These are phyloP conservation scores for Geotrichum klebahnii DNA, from an alignment of 1,139 yeast species.

Conservation along the genomic window DNA sequence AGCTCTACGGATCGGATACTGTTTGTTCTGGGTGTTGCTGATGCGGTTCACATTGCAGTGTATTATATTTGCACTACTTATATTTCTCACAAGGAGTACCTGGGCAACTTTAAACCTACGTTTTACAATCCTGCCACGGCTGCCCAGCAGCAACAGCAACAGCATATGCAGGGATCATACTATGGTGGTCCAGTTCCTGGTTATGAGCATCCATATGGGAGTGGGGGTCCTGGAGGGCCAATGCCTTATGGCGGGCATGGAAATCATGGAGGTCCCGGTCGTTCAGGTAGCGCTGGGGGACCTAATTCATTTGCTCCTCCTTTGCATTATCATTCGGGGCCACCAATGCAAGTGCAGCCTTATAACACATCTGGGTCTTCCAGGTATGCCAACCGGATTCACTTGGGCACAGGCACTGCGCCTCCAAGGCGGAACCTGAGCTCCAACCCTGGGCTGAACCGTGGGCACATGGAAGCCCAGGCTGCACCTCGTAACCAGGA, in stretches of 20 bases:
- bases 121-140: conserved; percentile 24
- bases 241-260: conserved; percentile 1
- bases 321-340: conserved; percentile 1
- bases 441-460: conserved; percentile 21
- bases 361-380: conserved; percentile 11
- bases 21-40: conserved; percentile 74
- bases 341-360: conserved; percentile 14
- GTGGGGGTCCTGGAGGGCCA: conserved; percentile 1
- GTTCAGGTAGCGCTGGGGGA: conserved; percentile 2
- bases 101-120: conserved; percentile 21
- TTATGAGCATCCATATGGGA: not conserved
- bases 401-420: conserved; percentile 9
- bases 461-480: conserved; percentile 30
- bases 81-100: conserved; percentile 25
- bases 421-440: conserved; percentile 12
- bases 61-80: conserved; percentile 65
- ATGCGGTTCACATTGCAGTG: conserved; percentile 80
- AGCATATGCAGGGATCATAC: conserved; percentile 2
- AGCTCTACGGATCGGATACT: conserved; percentile 76
- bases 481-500: conserved; percentile 44
- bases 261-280: not conserved
- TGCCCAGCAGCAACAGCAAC: conserved; percentile 2
- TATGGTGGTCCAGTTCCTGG: conserved; percentile 13
- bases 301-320: not conserved
- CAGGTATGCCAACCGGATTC: conserved; percentile 14